Conservation (phyloP, 495 filamentous ascomycete species). For the Neurospora discreta region DNA sequence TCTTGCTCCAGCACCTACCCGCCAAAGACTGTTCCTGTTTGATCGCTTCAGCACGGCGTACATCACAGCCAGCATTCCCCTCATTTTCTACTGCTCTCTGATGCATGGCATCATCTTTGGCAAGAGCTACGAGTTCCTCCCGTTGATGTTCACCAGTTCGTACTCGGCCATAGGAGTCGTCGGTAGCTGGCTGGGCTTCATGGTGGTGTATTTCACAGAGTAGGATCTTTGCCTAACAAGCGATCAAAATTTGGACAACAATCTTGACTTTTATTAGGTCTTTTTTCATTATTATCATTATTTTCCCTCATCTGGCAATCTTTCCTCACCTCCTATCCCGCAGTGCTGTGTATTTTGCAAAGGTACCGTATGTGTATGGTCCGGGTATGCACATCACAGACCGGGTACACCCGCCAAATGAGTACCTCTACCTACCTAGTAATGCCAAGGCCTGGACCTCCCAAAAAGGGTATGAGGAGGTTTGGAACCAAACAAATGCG, state of each 20-base stretch:
- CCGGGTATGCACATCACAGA: not conserved
- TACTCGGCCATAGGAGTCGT: conserved; percentile 94
- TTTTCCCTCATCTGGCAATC: not conserved
- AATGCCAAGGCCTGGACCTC: not conserved
- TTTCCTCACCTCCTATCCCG: not conserved
- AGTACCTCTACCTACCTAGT: too few relatives aligned
- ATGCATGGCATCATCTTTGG: conserved; percentile 76
- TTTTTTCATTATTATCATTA: not conserved
- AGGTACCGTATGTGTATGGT: too few relatives aligned
- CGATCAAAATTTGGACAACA: conserved; percentile 5
- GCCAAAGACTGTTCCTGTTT: conserved; percentile 69
- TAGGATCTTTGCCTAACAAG: conserved; percentile 18
- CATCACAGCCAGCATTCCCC: conserved; percentile 73
- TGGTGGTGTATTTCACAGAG: conserved; percentile 82
- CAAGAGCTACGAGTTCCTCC: conserved; percentile 74
- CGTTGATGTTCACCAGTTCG: conserved; percentile 92
- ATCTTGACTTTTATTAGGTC: too few relatives aligned
- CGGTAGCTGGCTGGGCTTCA: conserved; percentile 91
- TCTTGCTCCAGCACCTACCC: conserved; percentile 68
- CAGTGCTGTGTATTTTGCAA: not conserved
- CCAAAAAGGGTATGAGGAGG: not conserved
- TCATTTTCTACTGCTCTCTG: conserved; percentile 82
- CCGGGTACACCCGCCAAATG: not conserved
- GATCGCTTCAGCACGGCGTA: conserved; percentile 87
- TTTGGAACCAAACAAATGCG: not conserved